Percentiles rank a stretch among this genome's conserved stretches.
Conservation (phyloP, 257 asterid genomes). For the Petrea volubilis region DNA sequence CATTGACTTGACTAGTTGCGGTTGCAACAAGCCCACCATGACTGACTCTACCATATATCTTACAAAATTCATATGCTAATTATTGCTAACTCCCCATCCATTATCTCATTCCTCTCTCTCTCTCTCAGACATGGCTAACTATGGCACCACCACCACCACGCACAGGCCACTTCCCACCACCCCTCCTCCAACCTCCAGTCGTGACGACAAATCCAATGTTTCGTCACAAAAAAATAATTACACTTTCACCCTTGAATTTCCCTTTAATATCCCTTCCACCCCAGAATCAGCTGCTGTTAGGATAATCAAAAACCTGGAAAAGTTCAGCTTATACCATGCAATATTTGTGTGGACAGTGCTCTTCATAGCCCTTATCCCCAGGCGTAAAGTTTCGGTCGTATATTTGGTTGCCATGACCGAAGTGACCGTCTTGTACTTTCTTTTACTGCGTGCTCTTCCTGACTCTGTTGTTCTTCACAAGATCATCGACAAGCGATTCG, state of each 20-base stretch:
- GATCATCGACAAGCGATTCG: conserved; percentile 39
- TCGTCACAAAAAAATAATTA: conserved; percentile 13
- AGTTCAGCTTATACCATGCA: conserved; percentile 42
- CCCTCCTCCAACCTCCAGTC: conserved; percentile 17
- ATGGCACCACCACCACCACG: conserved; percentile 41
- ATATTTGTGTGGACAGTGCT: conserved; percentile 63
- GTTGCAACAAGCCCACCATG: not conserved
- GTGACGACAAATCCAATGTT: conserved; percentile 16
- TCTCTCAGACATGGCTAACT: conserved; percentile 38
- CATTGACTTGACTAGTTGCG: conserved; percentile 28
- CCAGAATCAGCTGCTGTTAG: conserved; percentile 62
- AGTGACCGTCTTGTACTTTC: conserved; percentile 43
- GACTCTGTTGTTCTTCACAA: conserved; percentile 37
- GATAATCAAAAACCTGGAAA: conserved; percentile 40
- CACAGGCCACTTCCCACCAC: conserved; percentile 46
- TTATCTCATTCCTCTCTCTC: not conserved
- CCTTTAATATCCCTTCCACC: conserved; percentile 59
- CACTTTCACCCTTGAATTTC: conserved; percentile 40
- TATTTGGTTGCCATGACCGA: conserved; percentile 53
- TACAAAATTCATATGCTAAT: not conserved
- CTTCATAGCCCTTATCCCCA: conserved; percentile 57
- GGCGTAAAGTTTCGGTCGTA: conserved; percentile 59
- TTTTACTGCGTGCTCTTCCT: conserved; percentile 49
- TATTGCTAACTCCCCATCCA: not conserved
- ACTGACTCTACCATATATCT: not conserved